Base-by-base conservation (phyloP, 2,329 filamentous ascomycete genomes). In the Curvularia spicifera region DNA sequence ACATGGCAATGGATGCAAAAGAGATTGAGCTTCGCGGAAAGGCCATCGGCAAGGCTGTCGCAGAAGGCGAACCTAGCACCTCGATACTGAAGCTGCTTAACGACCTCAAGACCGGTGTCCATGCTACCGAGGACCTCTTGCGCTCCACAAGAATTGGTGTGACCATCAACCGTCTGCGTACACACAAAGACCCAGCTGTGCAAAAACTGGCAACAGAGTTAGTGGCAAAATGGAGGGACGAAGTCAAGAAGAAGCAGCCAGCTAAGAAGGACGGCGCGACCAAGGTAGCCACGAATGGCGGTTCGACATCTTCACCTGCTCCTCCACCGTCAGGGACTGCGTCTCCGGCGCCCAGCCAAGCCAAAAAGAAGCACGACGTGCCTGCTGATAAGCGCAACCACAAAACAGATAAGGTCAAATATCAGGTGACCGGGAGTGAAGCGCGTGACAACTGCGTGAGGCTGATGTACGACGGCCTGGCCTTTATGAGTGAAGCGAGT, bases 381-480 rank as follows among this genome's bases (percentile, higher is more conserved):
- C 79, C 83, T 61, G 86, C 88, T 2, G 89, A 93, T 72, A 95
- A 93, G 82, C 88, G 95, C 68, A 91, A 87, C 67, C 91, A 89
- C 81, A 89, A 89, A 68, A 84, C 83, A n/a, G 95, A 98, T 76
- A 88, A 89, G 40, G 87, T 97, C 52, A 88, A 93, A 69, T 85
- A 86, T 69, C 86, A 89, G 65, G 86, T 92, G 51, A 97, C 93
- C 15, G 87, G 87, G 47, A 88, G 89, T 59, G 80, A 83, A 56
- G 85, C 85, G 20, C 90, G 95, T 58, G 91, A 98, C 80, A 89
- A 87, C 72, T 96, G 91, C 76, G 88, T 97, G 62, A 93, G 92
- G 49, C 85, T 99, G 43, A 86, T 99, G 77, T 99, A 98, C 81
- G 95, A 99, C 71, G 95, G 93, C 15, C 84, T 99, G 63, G 93